Conservation (phyloP, 2,329 filamentous ascomycete genomes). For the Monascus ruber region DNA sequence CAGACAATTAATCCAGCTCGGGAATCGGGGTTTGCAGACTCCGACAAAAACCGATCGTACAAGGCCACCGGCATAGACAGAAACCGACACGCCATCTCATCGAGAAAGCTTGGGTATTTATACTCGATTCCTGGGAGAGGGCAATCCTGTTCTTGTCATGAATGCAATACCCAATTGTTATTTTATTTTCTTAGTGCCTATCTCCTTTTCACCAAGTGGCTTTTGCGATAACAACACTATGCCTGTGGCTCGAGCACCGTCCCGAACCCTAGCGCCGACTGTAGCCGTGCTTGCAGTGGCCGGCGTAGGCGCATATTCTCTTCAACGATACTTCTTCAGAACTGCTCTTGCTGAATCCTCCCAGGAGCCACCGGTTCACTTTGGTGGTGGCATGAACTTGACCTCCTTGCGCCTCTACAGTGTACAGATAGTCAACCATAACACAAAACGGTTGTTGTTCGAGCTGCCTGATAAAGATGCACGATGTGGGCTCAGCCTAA, state of each 20-base stretch:
- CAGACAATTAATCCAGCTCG: too few relatives aligned
- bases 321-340: neutral
- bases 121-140: too few relatives aligned
- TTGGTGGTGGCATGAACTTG: constrained; percentile 19
- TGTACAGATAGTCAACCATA: constrained; percentile 44
- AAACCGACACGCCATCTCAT: too few relatives aligned
- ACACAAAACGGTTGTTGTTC: constrained; percentile 49
- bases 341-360: constrained; percentile 4
- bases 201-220: too few relatives aligned
- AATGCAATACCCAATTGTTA: too few relatives aligned
- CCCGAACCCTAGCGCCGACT: neutral
- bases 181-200: too few relatives aligned
- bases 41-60: too few relatives aligned
- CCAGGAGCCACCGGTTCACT: constrained; percentile 2
- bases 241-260: neutral
- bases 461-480: constrained; percentile 39
- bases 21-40: too few relatives aligned
- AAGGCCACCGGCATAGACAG: too few relatives aligned
- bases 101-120: too few relatives aligned
- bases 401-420: constrained; percentile 41
- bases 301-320: neutral
- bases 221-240: neutral
- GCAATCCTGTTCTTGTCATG: too few relatives aligned
- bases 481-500: constrained; percentile 40
- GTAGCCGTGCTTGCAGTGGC: neutral